Evolutionary conservation across 176 grass and related monocot genomes (phyloP).

Genomic region (Oryza brachyantha): DNA sequence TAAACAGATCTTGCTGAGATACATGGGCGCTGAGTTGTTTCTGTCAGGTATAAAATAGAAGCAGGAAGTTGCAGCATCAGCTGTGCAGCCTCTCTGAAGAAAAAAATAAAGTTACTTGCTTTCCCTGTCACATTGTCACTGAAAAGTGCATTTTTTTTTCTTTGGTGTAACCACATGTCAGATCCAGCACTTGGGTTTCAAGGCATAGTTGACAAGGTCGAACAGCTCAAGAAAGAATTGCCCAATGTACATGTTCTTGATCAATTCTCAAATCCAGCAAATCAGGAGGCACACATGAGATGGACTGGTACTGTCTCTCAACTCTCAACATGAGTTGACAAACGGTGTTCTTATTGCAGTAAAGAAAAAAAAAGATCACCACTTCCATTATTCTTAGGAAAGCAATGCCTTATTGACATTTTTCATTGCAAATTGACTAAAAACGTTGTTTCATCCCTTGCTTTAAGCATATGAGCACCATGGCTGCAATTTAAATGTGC

Average conservation of each 20-base stretch:
- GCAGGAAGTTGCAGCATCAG: background rate
- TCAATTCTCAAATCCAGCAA: constrained; percentile 63
- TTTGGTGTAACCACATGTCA: constrained; percentile 33
- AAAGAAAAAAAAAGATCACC: background rate
- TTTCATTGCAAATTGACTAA: background rate
- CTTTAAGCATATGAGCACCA: background rate
- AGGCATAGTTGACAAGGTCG: constrained; percentile 35
- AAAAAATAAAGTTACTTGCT: background rate
- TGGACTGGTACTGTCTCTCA: constrained; percentile 62
- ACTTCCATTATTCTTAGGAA: background rate
- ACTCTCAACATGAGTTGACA: background rate
- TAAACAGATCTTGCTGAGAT: constrained; percentile 69
- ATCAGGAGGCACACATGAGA: constrained; percentile 57
- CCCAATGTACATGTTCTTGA: constrained; percentile 61
- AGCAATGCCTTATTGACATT: background rate
- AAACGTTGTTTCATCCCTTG: background rate
- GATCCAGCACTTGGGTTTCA: constrained; percentile 60
- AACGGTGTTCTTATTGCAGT: background rate
- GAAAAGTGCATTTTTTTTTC: background rate
- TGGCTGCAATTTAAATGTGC: background rate
- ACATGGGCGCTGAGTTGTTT: constrained; percentile 63
- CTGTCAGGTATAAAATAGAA: constrained; percentile 40
- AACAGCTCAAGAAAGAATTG: constrained; percentile 62
- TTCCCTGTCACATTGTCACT: background rate
- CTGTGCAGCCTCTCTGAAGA: background rate